Evolutionary conservation across 139 green algal genomes (phyloP), one percentile per base, ranked within the genome.

Genomic region (Pseudopediastrum boryanum): DNA sequence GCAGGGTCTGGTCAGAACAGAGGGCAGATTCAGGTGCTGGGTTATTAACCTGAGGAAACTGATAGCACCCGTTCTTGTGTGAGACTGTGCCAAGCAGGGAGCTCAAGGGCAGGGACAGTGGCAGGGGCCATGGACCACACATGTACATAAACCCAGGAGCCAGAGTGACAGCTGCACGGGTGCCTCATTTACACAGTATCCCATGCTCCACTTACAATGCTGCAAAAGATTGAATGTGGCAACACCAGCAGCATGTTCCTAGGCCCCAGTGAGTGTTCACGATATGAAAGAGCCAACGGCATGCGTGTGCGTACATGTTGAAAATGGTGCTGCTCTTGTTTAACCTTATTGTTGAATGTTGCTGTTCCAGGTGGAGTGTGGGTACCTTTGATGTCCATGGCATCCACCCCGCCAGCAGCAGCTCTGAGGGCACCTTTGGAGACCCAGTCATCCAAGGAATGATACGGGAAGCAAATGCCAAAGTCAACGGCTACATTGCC

Each of bases 361-460:
- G n/a, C n/a, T n/a, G n/a, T n/a, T n/a, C n/a, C n/a, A n/a, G n/a
- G n/a, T n/a, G n/a, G n/a, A n/a, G n/a, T n/a, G n/a, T n/a, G n/a
- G n/a, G n/a, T n/a, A 63, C 31, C 67, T 63, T 44, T 44, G 67
- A 75, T 75, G 67, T 75, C 0, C 67, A 75, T 63, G 44, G 43
- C 21, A 46, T 54, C 12, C 67, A 75, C 10, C 67, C 67, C 27
- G 27, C 38, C 44, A 50, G 33, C 33, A 54, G 38, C 41, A 54
- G 33, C 44, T 16, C 13, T 16, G 35, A 75, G 27, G 67, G 33
- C 42, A 62, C 67, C 35, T 75, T 63, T n/a, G 43, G 33, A 1
- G 67, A 75, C 4, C 33, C 23, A 41, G 25, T 75, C 0, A 75
- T 75, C 42, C 25, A 75, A 4, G n/a, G 33, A 29, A 63, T 33